Percentiles rank a stretch among this genome's conserved stretches.
Conservation (phyloP, 208 protist species). For the Kentomonas sorsogonicus region DNA sequence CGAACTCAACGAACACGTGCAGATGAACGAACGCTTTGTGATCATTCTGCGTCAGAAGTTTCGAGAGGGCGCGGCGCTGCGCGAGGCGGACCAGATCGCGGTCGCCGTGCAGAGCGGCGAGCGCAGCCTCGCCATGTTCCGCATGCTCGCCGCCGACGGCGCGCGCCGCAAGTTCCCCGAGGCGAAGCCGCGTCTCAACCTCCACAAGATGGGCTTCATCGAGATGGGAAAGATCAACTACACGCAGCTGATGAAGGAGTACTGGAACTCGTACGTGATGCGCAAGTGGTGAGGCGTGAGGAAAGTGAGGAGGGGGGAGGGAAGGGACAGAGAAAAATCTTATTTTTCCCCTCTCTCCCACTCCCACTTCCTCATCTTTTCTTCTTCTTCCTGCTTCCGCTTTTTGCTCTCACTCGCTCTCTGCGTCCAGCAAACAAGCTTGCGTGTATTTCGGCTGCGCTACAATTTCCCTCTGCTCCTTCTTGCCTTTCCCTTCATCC, state of each 20-base stretch:
- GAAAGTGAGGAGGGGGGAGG: too few relatives aligned
- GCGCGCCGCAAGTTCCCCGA: slow-evolving; percentile 82
- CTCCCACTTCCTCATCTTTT: slow-evolving; percentile 7
- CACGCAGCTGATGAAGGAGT: slow-evolving; percentile 86
- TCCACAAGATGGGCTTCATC: slow-evolving; percentile 85
- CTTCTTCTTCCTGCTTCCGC: slow-evolving; percentile 4
- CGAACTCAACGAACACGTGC: slow-evolving; percentile 81
- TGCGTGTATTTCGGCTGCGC: too few relatives aligned
- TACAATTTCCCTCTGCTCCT: too few relatives aligned
- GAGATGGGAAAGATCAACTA: slow-evolving; percentile 87
- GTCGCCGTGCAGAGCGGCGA: slow-evolving; percentile 82
- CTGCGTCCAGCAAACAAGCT: too few relatives aligned
- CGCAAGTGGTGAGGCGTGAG: slow-evolving; percentile 55
- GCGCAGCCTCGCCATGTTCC: slow-evolving; percentile 80
- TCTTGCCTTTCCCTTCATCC: background rate
- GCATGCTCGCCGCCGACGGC: slow-evolving; percentile 68
- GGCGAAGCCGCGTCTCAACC: slow-evolving; percentile 71
- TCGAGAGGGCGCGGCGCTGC: slow-evolving; percentile 63
- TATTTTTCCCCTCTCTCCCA: slow-evolving; percentile 8
- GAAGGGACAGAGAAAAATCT: background rate
- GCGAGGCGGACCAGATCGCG: slow-evolving; percentile 74
- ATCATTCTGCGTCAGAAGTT: slow-evolving; percentile 88
- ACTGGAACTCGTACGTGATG: slow-evolving; percentile 87
- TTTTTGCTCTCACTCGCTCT: background rate
- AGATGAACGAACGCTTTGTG: slow-evolving; percentile 89